Base-by-base conservation (phyloP, 2,329 filamentous ascomycete genomes). In the Tolypocladium capitatum region DNA sequence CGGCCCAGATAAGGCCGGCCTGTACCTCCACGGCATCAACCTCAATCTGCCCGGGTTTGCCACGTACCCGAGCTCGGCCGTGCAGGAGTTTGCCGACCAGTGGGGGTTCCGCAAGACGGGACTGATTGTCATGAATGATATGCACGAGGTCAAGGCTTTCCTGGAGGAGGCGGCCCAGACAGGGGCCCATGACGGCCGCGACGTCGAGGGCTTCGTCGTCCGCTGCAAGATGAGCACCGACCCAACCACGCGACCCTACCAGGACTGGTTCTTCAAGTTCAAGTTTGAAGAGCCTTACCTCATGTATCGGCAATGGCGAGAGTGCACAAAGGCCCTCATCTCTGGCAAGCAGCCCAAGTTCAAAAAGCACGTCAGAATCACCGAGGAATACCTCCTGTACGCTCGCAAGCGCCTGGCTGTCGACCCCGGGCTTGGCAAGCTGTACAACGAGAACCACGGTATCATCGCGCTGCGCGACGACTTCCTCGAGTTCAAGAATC, bases 251-350 rank as follows among this genome's bases (percentile, higher is more conserved):
- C 64, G 63, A 2, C 75, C 78, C 0, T 92, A 82, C 63, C 69
- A 78, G n/a, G 90, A 98, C 63, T 98, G 92, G 92, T 98, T 98
- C 68, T 98, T 98, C 81, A 98, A 98, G 68, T 98, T 90, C 78
- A 98, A 98, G 69, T 98, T 98, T 51, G 92, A 98, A 61, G 92
- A 98, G 68, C 92, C 92, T 0, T 98, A 98, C 62, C 71, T 98
- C 51, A 94, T 98, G 88, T 98, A 97, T 68, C 82, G 92, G 24
- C 92, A 98, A 69, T 98, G 92, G 92, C 83, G 92, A 52, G 92
- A 98, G 68, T 94, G 86, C 62, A 98, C 92, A 38, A 97, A 95
- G 64, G 78, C 86, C 5, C 67, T 97, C 49, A 96, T 98, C 55
- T 60, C 75, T 1, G 84, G 84, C 14, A 84, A 79, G 56, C 68